Conservation (phyloP, 2,329 filamentous ascomycete species). For the Passalora sequoiae region DNA sequence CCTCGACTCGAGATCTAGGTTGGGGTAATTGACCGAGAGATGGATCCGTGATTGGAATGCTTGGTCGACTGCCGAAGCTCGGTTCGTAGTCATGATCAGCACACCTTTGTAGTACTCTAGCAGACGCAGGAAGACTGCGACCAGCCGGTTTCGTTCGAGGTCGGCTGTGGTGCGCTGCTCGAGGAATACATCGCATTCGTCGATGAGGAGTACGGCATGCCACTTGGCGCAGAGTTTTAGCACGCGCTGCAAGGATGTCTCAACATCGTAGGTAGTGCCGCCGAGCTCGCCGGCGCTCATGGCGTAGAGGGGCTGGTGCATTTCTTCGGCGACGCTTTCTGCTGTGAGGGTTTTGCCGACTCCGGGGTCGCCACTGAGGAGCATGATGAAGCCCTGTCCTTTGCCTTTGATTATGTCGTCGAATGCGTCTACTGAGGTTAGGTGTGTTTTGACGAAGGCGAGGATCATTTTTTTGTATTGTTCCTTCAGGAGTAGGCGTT, state of each 20-base stretch:
- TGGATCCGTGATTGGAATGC: not conserved
- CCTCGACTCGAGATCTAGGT: not conserved
- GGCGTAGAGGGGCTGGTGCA: not conserved
- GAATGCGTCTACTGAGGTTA: not conserved
- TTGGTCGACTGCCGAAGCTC: not conserved
- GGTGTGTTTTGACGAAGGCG: not conserved
- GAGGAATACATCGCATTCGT: not conserved
- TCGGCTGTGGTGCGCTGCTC: not conserved
- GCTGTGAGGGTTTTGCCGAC: not conserved
- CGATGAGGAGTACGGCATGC: not conserved
- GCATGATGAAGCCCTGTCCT: not conserved
- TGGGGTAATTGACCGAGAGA: not conserved
- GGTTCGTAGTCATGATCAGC: not conserved
- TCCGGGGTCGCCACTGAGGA: not conserved
- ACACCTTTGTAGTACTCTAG: not conserved
- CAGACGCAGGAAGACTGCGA: not conserved
- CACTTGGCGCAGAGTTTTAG: not conserved
- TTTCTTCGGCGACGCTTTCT: not conserved
- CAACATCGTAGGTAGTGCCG: not conserved
- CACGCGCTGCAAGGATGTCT: not conserved
- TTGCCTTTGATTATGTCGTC: slow-evolving; percentile 7
- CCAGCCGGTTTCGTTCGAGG: not conserved
- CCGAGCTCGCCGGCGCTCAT: not conserved
- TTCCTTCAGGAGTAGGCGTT: not conserved
- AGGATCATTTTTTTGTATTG: not conserved